Evolutionary conservation across 2,329 filamentous ascomycete species (phyloP).

Genomic region (Lasiodiplodia hormozganensis): DNA sequence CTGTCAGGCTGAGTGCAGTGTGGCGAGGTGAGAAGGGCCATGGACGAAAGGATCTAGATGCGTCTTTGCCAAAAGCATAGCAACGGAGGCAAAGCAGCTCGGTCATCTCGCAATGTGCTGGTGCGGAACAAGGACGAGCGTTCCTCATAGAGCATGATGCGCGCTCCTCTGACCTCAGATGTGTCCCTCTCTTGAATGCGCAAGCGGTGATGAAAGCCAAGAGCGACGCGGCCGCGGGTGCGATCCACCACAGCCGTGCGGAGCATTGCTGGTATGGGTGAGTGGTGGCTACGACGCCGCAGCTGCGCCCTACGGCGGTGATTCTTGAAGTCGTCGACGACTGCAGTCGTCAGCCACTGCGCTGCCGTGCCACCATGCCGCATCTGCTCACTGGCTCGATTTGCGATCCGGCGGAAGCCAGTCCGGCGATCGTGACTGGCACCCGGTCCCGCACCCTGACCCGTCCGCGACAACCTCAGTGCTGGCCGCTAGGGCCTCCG

Average conservation of each 20-base stretch:
- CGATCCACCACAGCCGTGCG: background rate
- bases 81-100: background rate
- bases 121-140: background rate
- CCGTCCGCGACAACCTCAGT: background rate
- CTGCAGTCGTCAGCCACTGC: slow-evolving; percentile 8
- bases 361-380: slow-evolving; percentile 16
- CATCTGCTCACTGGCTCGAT: slow-evolving; percentile 3
- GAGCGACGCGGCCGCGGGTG: background rate
- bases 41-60: background rate
- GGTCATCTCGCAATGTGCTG: background rate
- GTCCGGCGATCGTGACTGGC: slow-evolving; percentile 4
- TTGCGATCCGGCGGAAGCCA: background rate
- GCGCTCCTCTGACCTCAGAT: slow-evolving; percentile 7
- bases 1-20: background rate
- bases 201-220: background rate
- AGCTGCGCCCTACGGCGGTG: too few species aligned
- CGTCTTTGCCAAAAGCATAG: background rate
- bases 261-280: background rate
- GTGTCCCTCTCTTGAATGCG: background rate
- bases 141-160: slow-evolving; percentile 12
- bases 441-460: background rate
- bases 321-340: background rate
- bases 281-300: background rate
- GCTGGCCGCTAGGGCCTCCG: background rate
- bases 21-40: background rate